Evolutionary conservation across 2,329 filamentous ascomycete genomes (phyloP), one percentile per base, ranked within the genome.

Genomic region (Fusarium sp.): DNA sequence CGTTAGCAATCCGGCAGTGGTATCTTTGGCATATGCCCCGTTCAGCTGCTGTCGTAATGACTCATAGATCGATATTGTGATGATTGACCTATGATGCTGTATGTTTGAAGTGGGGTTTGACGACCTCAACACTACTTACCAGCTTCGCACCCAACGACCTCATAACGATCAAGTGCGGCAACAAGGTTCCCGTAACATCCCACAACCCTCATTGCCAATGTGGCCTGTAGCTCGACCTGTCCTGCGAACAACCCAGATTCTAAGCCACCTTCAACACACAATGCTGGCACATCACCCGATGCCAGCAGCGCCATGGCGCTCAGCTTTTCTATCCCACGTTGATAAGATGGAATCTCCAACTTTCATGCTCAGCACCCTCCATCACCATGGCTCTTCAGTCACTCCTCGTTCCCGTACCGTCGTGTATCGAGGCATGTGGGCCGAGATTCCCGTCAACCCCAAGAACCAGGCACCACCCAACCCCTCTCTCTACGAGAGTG

Each of bases 361-460:
- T 58, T 88, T 89, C 77, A 81, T 81, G 27, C 83, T 90, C 55
- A 83, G 84, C 76, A 88, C 87, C 5, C 78, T 89, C 21, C 87
- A 86, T 68, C 78, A 80, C 27, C 70, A 77, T 29, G 68, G 78
- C 1, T 80, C 48, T 74, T 84, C 86, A 0, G 80, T 80, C 70
- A 63, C 78, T 10, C 87, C 90, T 3, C 88, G 93, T 60, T 92
- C 90, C 14, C 90, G 94, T 59, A 94, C 90, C 77, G 96, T 95
- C 82, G 90, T 97, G 77, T 95, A 90, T 83, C 92, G 95, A 68
- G 94, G 94, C 74, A 91, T 97, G 83, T 97, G 93, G 89, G 91
- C 90, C 1, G 86, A 88, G 61, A 85, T 97, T 2, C 91, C 92
- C 8, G 86, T 85, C 58, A 93, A 95, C 82, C 88, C 90, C 46